These are phyloP conservation scores for Phytophthora agathidicida DNA, from an alignment of 352 stramenopile species.

Conservation along the genomic window DNA sequence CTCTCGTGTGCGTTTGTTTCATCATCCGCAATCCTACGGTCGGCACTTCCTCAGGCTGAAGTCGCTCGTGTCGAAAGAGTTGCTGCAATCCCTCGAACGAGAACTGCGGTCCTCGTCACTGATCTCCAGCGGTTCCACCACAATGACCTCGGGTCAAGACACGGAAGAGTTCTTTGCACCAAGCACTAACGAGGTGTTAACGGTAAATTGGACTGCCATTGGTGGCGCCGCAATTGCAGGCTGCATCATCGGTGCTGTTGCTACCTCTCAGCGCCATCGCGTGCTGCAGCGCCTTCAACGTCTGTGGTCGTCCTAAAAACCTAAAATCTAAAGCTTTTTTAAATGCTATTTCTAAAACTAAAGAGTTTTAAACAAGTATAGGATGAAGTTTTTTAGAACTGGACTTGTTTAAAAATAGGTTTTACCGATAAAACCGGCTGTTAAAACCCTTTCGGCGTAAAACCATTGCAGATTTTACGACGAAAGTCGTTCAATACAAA, in stretches of 20 bases:
- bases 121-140: constrained; percentile 15
- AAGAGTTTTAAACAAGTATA: too few species aligned
- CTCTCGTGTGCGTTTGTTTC: constrained; percentile 28
- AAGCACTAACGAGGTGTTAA: not conserved
- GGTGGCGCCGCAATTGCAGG: constrained; percentile 34
- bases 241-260: constrained; percentile 36
- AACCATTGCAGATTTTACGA: too few species aligned
- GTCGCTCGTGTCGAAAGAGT: constrained; percentile 28
- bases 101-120: constrained; percentile 23
- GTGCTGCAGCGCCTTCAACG: constrained; percentile 19
- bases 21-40: constrained; percentile 25
- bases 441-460: too few species aligned
- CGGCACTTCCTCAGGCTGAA: constrained; percentile 29
- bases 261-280: constrained; percentile 15
- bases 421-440: too few species aligned
- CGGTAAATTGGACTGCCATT: constrained; percentile 32
- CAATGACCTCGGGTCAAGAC: constrained; percentile 18
- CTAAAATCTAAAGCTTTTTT: too few species aligned
- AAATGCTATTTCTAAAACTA: too few species aligned
- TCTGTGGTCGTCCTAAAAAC: constrained; percentile 10
- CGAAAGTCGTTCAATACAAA: too few species aligned
- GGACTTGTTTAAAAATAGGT: too few species aligned
- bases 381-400: too few species aligned
- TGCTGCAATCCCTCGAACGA: constrained; percentile 25
- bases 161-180: constrained; percentile 11